Conservation (phyloP, 2,329 filamentous ascomycete species). For the Ophiostoma populinum region DNA sequence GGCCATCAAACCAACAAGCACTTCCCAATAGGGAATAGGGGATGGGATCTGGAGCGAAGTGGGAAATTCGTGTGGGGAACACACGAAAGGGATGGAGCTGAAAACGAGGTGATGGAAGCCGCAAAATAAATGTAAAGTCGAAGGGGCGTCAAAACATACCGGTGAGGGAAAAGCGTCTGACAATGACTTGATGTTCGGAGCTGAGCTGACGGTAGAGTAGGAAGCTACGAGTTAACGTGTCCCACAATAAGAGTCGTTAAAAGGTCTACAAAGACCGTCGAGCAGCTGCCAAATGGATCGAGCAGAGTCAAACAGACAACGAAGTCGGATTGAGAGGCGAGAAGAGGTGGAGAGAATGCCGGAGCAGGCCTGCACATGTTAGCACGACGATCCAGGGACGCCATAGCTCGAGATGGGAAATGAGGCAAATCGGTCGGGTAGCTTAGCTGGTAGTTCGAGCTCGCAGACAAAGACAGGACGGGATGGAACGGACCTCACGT, state of each 20-base stretch:
- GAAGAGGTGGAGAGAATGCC: slow-evolving; percentile 17
- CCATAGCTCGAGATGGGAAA: too few species aligned
- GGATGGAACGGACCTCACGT: slow-evolving; percentile 13
- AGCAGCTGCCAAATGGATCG: too few species aligned
- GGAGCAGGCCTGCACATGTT: slow-evolving; percentile 25
- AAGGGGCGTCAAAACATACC: too few species aligned
- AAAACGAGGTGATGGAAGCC: slow-evolving; percentile 20
- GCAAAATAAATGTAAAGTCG: too few species aligned
- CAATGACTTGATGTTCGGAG: too few species aligned
- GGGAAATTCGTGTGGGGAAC: slow-evolving; percentile 6
- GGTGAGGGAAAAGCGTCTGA: too few species aligned
- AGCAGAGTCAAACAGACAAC: slow-evolving; percentile 20
- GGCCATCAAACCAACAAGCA: too few species aligned
- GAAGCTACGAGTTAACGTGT: slow-evolving; percentile 51
- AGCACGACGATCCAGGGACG: too few species aligned
- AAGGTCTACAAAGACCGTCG: too few species aligned
- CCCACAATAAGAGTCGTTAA: slow-evolving; percentile 34
- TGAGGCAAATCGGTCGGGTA: too few species aligned
- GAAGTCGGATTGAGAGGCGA: slow-evolving; percentile 22
- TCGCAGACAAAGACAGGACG: too few species aligned
- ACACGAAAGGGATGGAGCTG: not conserved
- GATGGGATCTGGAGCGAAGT: not conserved
- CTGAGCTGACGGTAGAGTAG: slow-evolving; percentile 20
- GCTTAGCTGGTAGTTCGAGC: too few species aligned
- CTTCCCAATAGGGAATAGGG: not conserved